Base-by-base conservation (phyloP, 2,329 filamentous ascomycete genomes). In the Colletotrichum caudatum region DNA sequence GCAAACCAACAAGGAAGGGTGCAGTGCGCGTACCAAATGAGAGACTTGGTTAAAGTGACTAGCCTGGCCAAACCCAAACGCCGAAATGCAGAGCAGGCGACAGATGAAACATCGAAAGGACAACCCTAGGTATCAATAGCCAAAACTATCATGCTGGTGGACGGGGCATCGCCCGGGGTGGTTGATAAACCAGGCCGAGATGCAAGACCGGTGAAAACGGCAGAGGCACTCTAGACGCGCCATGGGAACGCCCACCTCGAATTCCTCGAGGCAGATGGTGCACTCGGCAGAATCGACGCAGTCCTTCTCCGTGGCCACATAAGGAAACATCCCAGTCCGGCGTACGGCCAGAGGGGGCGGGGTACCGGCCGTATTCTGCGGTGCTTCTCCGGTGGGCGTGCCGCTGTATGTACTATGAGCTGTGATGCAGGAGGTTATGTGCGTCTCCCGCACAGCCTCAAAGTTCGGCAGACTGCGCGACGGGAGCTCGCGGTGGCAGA, bases 401-500 rank as follows among this genome's bases (percentile, higher is more conserved):
- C 80, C 78, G 63, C 82, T 81, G 70, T 87, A 89, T 2, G 83
- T 81, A 78, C 87, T 90, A 75, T 90, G 87, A 11, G 83, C 80
- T 44, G 81, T 81, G 71, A 92, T 89, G 76, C 90, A 92, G 9
- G 80, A 78, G 39, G 82, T 84, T 69, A 92, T 90, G 75, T 92
- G 90, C 39, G 83, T 79, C 75, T 90, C 88, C 41, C 90, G 85
- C 16, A 87, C 81, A 3, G 79, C 74, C 76, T 91, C 88, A 67
- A 82, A 88, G 72, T 90, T 85, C 2, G 85, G 79, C 2, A 91
- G 82, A 5, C 78, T 79, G 23, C 84, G 83, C 2, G 89, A 86
- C 0, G 93, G 92, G 4, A 94, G 84, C 80, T 94, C 92, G 48
- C 84, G 82, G 76, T 93, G 92, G 76, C 93, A 95, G 56, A 95